Evolutionary conservation across 371 early-diverging fungal species (phyloP), one percentile per base, ranked within the genome.

Genomic region (Haplosporangium sp.): DNA sequence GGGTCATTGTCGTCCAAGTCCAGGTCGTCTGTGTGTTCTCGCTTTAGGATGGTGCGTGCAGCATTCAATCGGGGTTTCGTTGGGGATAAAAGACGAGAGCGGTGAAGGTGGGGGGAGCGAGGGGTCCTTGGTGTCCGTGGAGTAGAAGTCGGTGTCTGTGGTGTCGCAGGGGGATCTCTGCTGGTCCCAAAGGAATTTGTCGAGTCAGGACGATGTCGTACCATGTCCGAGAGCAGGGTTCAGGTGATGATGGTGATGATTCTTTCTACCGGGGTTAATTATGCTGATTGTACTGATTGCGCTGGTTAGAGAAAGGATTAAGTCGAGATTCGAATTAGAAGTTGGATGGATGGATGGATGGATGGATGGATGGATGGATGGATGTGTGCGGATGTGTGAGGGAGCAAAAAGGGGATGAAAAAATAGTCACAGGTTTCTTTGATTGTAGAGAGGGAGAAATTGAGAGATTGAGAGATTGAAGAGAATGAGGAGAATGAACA

Each of bases 81-180:
- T 16, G 62, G 57, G 5, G 62, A 29, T 8, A 59, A 13, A 48
- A 62, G 57, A 7, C 50, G 54, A 12, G 63, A 62, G 37, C 67
- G 57, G 20, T 62, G 68, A 6, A 59, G 21, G 58, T 55, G 68
- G 13, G 74, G 64, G 13, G 64, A 55, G 51, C 66, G 65, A n/a
- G 66, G 72, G 47, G 66, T 66, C 8, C 29, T 48, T 40, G 65
- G 55, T 41, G 57, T 52, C 16, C 21, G 53, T 2, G 62, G 29
- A 29, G 29, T 29, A 29, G 29, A 4, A 4, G 29, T 29, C 4
- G 29, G 64, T 20, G 64, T 64, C 41, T 52, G 67, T 13, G 67
- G 73, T 0, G 73, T 67, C 38, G 62, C 72, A n/a, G 73, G 73
- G 14, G 38, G 37, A 5, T 62, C 62, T 18, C 62, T 48, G 55